phyloP scores from a whole-genome alignment of 257 asterid genomes.

The Scutellaria galericulata region DNA sequence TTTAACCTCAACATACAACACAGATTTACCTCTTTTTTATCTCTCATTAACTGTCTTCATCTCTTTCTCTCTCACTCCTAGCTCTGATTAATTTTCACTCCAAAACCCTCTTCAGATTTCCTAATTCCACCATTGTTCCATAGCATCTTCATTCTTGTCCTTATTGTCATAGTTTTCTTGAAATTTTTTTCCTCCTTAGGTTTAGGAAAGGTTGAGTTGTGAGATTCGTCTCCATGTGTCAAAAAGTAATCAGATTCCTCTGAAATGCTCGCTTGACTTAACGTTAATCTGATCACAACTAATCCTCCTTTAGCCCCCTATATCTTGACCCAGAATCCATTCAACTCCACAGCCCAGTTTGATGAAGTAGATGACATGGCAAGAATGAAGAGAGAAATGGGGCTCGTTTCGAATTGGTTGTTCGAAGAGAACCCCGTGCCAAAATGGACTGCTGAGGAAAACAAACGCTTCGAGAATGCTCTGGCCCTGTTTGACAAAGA shows the following conservation, averaged over 20 bases:
- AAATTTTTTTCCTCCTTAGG: slow-evolving; percentile 42
- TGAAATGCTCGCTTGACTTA: slow-evolving; percentile 42
- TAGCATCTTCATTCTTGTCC: slow-evolving; percentile 26
- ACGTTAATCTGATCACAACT: slow-evolving; percentile 41
- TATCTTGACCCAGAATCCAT: not conserved
- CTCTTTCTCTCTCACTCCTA: not conserved
- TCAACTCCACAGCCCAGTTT: not conserved
- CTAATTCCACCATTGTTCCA: not conserved
- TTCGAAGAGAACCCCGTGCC: slow-evolving; percentile 53
- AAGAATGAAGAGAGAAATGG: slow-evolving; percentile 61
- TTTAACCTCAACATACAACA: not conserved
- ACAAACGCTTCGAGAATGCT: slow-evolving; percentile 76
- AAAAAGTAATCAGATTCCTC: slow-evolving; percentile 59
- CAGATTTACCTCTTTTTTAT: slow-evolving; percentile 21
- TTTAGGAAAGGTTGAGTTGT: slow-evolving; percentile 59
- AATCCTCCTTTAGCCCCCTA: slow-evolving; percentile 25
- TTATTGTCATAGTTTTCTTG: slow-evolving; percentile 15
- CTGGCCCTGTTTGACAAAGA: slow-evolving; percentile 76
- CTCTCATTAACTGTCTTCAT: slow-evolving; percentile 8
- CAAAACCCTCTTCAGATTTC: slow-evolving; percentile 3
- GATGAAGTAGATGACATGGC: slow-evolving; percentile 14
- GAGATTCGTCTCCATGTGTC: slow-evolving; percentile 68
- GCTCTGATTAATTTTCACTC: not conserved
- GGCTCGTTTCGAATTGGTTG: slow-evolving; percentile 54
- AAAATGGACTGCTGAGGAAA: slow-evolving; percentile 81